Evolutionary conservation across 768 basidiomycete genomes (phyloP).

Genomic region (Butyriboletus loyo): DNA sequence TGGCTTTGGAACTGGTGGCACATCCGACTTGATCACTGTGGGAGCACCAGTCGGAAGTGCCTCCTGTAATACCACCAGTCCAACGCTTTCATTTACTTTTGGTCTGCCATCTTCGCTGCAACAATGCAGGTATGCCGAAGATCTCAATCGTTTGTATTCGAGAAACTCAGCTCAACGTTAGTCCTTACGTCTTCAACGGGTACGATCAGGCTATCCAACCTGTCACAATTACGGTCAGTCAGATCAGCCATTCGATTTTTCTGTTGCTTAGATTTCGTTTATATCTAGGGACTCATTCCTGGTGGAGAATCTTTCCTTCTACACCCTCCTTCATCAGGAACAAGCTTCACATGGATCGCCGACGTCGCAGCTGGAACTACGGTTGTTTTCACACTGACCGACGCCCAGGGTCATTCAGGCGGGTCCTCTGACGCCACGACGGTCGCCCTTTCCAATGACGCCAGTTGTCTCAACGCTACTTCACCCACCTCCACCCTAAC

Average conservation of each 20-base stretch:
- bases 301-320: constrained; percentile 52
- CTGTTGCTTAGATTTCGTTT: neutral
- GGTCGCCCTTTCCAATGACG: constrained; percentile 47
- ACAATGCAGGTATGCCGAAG: constrained; percentile 54
- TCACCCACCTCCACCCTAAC: constrained; percentile 55
- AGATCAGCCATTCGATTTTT: neutral
- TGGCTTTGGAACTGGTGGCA: constrained; percentile 67
- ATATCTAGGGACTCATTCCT: constrained; percentile 56
- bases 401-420: constrained; percentile 49
- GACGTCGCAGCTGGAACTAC: constrained; percentile 57
- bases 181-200: constrained; percentile 45
- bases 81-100: constrained; percentile 46
- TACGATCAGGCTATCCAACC: constrained; percentile 50
- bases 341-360: constrained; percentile 52
- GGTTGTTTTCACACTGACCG: constrained; percentile 55
- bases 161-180: constrained; percentile 20
- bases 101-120: constrained; percentile 49
- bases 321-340: constrained; percentile 34
- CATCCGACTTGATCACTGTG: constrained; percentile 46
- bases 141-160: neutral
- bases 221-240: constrained; percentile 50
- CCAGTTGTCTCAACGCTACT: constrained; percentile 46
- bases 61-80: constrained; percentile 49
- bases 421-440: constrained; percentile 54
- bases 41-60: constrained; percentile 39